Evolutionary conservation across 78 protist genomes (phyloP).

Genomic region (Tieghemostelium lacteum): DNA sequence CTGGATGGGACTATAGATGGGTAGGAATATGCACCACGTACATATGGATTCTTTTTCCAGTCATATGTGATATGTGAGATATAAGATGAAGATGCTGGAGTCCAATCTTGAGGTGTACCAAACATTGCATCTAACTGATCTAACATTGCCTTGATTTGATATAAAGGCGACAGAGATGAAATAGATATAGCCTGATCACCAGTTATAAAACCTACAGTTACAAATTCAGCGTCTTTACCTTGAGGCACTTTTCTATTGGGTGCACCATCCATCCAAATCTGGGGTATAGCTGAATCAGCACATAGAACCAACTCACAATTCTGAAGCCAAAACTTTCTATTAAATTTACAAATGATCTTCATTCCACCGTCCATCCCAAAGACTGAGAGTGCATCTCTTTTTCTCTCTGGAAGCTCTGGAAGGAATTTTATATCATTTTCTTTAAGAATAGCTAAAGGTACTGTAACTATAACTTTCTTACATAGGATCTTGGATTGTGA

Average conservation of each 20-base stretch:
- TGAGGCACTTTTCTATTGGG: conserved; percentile 24
- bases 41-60: conserved; percentile 56
- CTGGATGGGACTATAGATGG: conserved; percentile 48
- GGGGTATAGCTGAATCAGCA: conserved; percentile 63
- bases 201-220: conserved; percentile 63
- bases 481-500: no score
- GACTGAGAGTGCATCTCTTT: conserved; percentile 16
- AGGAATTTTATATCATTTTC: conserved; percentile 41
- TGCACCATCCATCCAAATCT: conserved; percentile 79
- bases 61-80: conserved; percentile 31
- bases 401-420: conserved; percentile 46
- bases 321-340: conserved; percentile 45
- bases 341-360: conserved; percentile 52
- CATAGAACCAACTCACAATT: conserved; percentile 54
- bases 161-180: conserved; percentile 19
- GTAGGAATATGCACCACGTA: conserved; percentile 70
- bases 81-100: conserved; percentile 31
- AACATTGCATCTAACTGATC: conserved; percentile 71
- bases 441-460: conserved; percentile 45
- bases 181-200: conserved; percentile 68
- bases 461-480: conserved; percentile 27
- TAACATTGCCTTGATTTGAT: conserved; percentile 29
- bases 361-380: conserved; percentile 74
- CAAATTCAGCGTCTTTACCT: conserved; percentile 20
- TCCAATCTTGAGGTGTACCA: conserved; percentile 24